phyloP scores from a whole-genome alignment of 306 rosid species.

The Sechiopsis laciniata region DNA sequence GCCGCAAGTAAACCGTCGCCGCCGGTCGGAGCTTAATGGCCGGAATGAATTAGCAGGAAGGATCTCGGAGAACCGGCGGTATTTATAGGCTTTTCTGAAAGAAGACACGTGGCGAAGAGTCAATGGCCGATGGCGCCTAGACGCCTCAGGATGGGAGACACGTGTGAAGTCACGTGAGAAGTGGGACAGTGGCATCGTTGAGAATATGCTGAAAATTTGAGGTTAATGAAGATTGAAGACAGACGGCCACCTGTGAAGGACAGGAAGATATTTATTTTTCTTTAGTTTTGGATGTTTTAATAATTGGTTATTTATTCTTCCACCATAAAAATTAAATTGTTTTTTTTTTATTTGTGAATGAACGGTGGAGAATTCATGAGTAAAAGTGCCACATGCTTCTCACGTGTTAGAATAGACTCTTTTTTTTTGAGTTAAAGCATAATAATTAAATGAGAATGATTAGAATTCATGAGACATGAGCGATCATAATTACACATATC shows the following conservation, averaged over 20 bases:
- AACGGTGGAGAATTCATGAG: conserved; percentile 11
- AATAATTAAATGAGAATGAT: too few relatives aligned
- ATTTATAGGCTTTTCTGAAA: background rate
- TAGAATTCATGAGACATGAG: too few relatives aligned
- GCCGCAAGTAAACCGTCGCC: background rate
- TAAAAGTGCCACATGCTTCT: background rate
- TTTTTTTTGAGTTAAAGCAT: too few relatives aligned
- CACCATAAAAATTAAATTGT: too few relatives aligned
- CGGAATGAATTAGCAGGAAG: background rate
- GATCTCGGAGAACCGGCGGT: background rate
- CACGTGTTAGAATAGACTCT: background rate
- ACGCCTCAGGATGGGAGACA: background rate
- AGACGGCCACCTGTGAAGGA: background rate
- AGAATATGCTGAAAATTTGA: background rate
- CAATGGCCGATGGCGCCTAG: background rate
- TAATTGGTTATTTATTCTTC: too few relatives aligned
- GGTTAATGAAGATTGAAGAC: background rate
- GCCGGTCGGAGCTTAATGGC: background rate
- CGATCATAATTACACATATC: too few relatives aligned
- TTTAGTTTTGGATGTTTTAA: too few relatives aligned
- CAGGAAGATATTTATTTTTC: background rate
- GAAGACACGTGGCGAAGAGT: conserved; percentile 10
- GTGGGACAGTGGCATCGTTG: conserved; percentile 12
- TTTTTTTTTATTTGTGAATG: background rate
- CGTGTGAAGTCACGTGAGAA: background rate